phyloP scores from a whole-genome alignment of 2,329 filamentous ascomycete species.

The Colletotrichum horii region DNA sequence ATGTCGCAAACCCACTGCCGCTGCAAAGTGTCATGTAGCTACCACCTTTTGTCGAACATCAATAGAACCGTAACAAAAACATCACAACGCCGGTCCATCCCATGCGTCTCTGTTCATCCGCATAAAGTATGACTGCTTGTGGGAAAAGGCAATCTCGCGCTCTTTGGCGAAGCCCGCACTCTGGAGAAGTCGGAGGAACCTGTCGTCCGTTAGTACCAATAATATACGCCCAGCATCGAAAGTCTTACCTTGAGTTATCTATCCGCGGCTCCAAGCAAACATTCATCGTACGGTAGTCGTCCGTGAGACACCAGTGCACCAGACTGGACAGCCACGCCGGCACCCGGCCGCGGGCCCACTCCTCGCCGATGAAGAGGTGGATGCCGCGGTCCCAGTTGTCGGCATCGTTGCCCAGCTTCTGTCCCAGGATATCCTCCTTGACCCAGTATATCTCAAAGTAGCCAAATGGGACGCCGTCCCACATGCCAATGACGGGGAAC shows the following conservation, averaged over 20 bases:
- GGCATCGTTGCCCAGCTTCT: constrained; percentile 67
- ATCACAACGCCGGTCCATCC: constrained; percentile 69
- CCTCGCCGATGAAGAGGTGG: constrained; percentile 88
- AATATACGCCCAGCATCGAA: too few species aligned
- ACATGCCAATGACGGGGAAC: constrained; percentile 90
- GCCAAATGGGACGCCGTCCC: constrained; percentile 94
- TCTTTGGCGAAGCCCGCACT: constrained; percentile 84
- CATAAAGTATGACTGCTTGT: constrained; percentile 91
- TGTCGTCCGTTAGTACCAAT: constrained; percentile 8
- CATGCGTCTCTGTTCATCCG: constrained; percentile 81
- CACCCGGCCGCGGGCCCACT: constrained; percentile 87
- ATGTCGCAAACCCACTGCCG: not conserved
- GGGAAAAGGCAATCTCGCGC: constrained; percentile 83
- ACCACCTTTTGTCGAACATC: not conserved
- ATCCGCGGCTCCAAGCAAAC: constrained; percentile 89
- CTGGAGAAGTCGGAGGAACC: constrained; percentile 66
- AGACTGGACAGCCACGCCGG: constrained; percentile 82
- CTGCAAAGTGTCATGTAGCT: not conserved
- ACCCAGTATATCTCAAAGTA: constrained; percentile 99
- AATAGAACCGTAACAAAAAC: not conserved
- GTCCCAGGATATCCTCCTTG: constrained; percentile 84
- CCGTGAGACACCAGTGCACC: constrained; percentile 83
- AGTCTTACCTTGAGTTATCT: constrained; percentile 82
- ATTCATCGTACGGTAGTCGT: constrained; percentile 81
- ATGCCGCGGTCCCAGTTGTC: constrained; percentile 87